These are phyloP conservation scores for Hyphopichia khmerensis DNA, from an alignment of 1,139 yeast species.

Conservation along the genomic window DNA sequence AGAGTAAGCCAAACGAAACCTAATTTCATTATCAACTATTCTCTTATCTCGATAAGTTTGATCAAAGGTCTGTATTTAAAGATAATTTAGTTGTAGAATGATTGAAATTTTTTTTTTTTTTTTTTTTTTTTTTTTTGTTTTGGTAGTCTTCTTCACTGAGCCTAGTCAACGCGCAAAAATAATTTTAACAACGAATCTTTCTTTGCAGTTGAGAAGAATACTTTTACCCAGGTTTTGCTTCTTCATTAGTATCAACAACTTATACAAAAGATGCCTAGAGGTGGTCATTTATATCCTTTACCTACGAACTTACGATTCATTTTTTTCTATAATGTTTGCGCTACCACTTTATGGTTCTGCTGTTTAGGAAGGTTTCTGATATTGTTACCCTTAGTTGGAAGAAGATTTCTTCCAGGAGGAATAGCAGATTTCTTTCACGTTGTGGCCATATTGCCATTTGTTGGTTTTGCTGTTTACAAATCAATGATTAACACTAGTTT, in stretches of 20 bases:
- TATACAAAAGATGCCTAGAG: not conserved
- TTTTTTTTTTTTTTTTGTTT: not conserved
- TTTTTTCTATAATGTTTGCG: conserved; percentile 34
- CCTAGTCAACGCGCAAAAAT: not conserved
- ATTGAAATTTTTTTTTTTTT: not conserved
- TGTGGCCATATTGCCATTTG: conserved; percentile 36
- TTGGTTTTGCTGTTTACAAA: conserved; percentile 24
- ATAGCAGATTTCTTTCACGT: conserved; percentile 62
- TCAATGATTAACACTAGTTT: conserved; percentile 12
- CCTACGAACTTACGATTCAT: conserved; percentile 29
- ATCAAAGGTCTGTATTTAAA: too few species aligned
- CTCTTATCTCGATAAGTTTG: too few species aligned
- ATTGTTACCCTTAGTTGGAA: conserved; percentile 60
- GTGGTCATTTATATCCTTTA: conserved; percentile 30
- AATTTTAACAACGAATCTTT: too few species aligned
- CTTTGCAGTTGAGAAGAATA: not conserved
- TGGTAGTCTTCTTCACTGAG: too few species aligned
- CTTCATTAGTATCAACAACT: not conserved
- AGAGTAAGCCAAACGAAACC: not conserved
- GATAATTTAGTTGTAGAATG: too few species aligned
- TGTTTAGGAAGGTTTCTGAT: conserved; percentile 51
- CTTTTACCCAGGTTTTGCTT: too few species aligned
- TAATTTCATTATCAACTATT: not conserved
- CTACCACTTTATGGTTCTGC: conserved; percentile 52
- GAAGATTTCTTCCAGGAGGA: conserved; percentile 64